Base-by-base conservation (phyloP, 2,329 filamentous ascomycete genomes). In the Penicillium sp. region DNA sequence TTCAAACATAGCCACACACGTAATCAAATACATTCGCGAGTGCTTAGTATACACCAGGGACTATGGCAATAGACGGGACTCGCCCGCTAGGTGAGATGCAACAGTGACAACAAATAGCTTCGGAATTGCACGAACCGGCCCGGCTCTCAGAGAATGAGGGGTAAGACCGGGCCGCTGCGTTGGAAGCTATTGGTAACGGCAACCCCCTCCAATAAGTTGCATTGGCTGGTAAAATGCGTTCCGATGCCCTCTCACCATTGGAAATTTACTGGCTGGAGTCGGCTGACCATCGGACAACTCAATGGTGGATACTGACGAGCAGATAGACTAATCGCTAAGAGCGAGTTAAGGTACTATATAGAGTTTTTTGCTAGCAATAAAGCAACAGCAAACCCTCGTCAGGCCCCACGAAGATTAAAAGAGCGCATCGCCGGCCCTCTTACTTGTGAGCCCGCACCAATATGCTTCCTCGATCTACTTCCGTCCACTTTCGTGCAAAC, bases 211-310 rank as follows among this genome's bases (percentile, higher is more conserved):
- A 25, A 3, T 7, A 13, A 15, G 27, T 41, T 52, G 39, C 28
- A 39, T 37, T 42, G 43, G 43, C 33, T 49, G n/a, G 47, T 18
- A 27, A n/a, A 39, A 38, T 13, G 18, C 32, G 35, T 20, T 40
- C 45, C 46, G 48, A 44, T 28, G 32, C 46, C 52, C 53, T 52
- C 54, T 25, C 42, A 44, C 40, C 49, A 42, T 58, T 54, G 56
- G 56, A 52, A n/a, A 23, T 1, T 10, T 28, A 27, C 56, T 55
- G 56, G 57, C 45, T 40, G 15, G 33, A 33, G 31, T 50, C 50
- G 47, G 47, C 24, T 56, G 52, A 52, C 46, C 44, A 25, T 42
- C 37, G 23, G 24, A 43, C 6, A 48, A 4, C 28, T 13, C 39
- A 52, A 52, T 37, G 39, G 43, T 42, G 13, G 32, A 23, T n/a